Evolutionary conservation across 2,329 filamentous ascomycete species (phyloP).

Genomic region (Geosmithia flava): DNA sequence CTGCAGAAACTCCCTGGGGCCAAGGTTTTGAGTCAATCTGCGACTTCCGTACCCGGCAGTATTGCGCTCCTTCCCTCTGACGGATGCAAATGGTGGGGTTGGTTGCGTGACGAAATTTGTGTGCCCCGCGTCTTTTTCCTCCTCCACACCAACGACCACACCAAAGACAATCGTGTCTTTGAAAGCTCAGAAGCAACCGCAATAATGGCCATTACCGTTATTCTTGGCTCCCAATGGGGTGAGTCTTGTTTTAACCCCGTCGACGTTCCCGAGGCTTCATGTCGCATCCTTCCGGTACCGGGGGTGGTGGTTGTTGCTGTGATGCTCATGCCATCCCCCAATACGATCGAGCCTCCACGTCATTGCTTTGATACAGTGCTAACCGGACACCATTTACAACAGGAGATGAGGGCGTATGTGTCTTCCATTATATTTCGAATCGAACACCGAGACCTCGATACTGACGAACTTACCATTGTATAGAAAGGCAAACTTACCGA

Average conservation of each 20-base stretch:
- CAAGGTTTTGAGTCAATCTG: no score
- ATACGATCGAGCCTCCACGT: background rate
- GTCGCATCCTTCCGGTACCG: background rate
- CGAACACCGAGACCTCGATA: background rate
- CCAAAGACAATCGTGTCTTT: background rate
- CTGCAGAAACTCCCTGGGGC: no score
- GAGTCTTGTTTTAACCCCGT: background rate
- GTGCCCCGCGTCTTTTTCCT: background rate
- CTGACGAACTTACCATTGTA: background rate
- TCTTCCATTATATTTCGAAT: background rate
- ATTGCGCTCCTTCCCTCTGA: background rate
- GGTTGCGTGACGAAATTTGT: background rate
- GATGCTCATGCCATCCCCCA: no score
- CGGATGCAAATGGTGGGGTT: background rate
- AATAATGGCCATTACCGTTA: constrained; percentile 4
- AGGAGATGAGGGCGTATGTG: constrained; percentile 6
- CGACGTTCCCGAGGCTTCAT: background rate
- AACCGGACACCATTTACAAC: background rate
- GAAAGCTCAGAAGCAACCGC: background rate
- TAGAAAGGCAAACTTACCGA: constrained; percentile 6
- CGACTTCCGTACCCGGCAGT: no score
- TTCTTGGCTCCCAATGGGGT: constrained; percentile 5
- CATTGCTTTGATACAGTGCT: background rate
- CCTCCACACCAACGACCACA: background rate
- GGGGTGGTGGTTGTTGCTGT: background rate